These are phyloP conservation scores for Helotiales sp. DNA, from an alignment of 2,329 filamentous ascomycete genomes.

Conservation along the genomic window DNA sequence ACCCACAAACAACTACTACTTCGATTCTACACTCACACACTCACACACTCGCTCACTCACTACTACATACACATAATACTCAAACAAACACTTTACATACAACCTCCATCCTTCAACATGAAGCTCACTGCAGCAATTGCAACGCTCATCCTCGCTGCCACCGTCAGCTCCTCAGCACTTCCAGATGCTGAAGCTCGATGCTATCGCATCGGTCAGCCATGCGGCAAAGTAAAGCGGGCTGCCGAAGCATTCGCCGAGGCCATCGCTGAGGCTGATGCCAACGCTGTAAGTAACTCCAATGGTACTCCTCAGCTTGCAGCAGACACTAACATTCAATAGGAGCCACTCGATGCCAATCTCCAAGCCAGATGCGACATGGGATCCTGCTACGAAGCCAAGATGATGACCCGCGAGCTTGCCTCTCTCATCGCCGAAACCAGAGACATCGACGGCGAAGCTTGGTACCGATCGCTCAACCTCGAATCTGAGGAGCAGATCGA, in stretches of 20 bases:
- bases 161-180: constrained; percentile 35
- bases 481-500: constrained; percentile 4
- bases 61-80: constrained; percentile 16
- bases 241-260: constrained; percentile 34
- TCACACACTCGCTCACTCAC: constrained; percentile 1
- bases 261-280: constrained; percentile 19
- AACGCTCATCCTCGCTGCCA: constrained; percentile 41
- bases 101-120: constrained; percentile 40
- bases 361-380: constrained; percentile 39
- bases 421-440: constrained; percentile 26
- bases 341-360: not conserved
- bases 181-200: constrained; percentile 19
- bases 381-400: constrained; percentile 46
- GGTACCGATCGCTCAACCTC: constrained; percentile 7
- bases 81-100: not conserved
- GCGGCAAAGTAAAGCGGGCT: constrained; percentile 25
- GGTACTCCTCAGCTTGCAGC: not conserved
- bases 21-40: not conserved
- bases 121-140: constrained; percentile 46
- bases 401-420: constrained; percentile 41
- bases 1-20: constrained; percentile 4
- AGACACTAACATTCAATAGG: not conserved
- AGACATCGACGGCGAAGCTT: constrained; percentile 13
- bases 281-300: not conserved
- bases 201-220: constrained; percentile 15